Evolutionary conservation across 371 early-diverging fungal species (phyloP).

Genomic region (Mortierella sp.): DNA sequence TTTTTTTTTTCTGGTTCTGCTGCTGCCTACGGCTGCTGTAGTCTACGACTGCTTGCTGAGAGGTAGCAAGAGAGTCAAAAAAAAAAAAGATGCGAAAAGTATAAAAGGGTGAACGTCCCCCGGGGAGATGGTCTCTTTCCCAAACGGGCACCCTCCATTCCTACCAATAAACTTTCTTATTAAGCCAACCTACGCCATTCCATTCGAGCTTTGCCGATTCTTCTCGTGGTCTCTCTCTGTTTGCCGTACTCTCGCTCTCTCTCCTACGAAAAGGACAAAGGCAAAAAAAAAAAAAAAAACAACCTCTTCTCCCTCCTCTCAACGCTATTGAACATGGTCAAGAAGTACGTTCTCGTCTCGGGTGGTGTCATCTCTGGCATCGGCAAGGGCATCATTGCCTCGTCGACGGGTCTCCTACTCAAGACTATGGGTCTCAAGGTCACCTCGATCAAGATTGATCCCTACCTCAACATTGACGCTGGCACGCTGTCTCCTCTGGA

Average conservation of each 20-base stretch:
- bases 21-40: no score
- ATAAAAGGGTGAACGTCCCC: conserved; percentile 10
- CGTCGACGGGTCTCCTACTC: conserved; percentile 95
- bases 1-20: conserved; percentile 13
- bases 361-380: conserved; percentile 99
- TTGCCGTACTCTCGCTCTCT: no score
- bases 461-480: conserved; percentile 99
- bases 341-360: conserved; percentile 97
- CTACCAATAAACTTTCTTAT: conserved; percentile 21
- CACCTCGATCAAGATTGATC: conserved; percentile 99
- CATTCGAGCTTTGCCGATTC: not conserved
- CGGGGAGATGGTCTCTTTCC: conserved; percentile 27
- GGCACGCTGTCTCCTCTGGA: conserved; percentile 97
- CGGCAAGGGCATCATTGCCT: conserved; percentile 99
- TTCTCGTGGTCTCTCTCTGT: not conserved
- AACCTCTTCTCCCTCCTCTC: no score
- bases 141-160: conserved; percentile 43
- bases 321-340: conserved; percentile 48
- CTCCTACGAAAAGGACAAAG: conserved; percentile 2
- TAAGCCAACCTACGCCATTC: not conserved
- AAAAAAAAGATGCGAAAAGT: conserved; percentile 1
- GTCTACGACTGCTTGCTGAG: no score
- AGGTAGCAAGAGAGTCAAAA: not conserved
- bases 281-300: no score
- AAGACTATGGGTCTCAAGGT: conserved; percentile 93